Evolutionary conservation across 805 yeast species (phyloP), one percentile per base, ranked within the genome.

Genomic region (Candida krabiensis): DNA sequence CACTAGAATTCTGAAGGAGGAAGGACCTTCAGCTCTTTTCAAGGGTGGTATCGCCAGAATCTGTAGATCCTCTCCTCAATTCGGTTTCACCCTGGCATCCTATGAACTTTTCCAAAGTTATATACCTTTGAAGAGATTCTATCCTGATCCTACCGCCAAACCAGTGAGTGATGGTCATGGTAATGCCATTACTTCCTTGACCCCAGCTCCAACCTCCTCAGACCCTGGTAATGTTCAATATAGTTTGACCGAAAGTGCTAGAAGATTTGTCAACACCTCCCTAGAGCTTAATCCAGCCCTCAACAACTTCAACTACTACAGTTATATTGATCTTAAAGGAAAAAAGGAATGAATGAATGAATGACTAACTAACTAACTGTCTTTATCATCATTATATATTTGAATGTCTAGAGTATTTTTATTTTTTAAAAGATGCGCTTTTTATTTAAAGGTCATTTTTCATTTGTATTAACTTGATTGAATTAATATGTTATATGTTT

Each of bases 31-130:
- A 44, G 95, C 96, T 9, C 86, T 91, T 59, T 91, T 90, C 75
- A 91, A 91, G 71, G 99, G 99, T 55, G 95, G 97, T 26, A 77
- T 90, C 41, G 98, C 98, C 5, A 79, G 99, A 64, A 89, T 91
- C 27, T 71, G 89, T 56, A 78, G 98, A 66, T 90, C 97, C 4
- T 89, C 97, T 1, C 99, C 99, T 6, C 99, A 91, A 65, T 91
- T 91, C 63, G 99, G 98, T 38, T 90, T 90, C 67, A 91, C 99
- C 5, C 75, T 91, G 55, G 98, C 98, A n/a, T 90, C 96, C 18
- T 91, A 93, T 66, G 99, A 91, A 64, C 64, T 93, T 23, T 80
- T 91, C 63, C 96, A 91, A 61, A 77, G 73, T 33, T 55, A 82
- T 53, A 70, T 88, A 64, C 96, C 96, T 32, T 74, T 84, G 48